A percentile compares a stretch with the other conserved stretches of the same genome.
Conservation (phyloP, 352 stramenopile genomes). For the Phytopythium montanum region DNA sequence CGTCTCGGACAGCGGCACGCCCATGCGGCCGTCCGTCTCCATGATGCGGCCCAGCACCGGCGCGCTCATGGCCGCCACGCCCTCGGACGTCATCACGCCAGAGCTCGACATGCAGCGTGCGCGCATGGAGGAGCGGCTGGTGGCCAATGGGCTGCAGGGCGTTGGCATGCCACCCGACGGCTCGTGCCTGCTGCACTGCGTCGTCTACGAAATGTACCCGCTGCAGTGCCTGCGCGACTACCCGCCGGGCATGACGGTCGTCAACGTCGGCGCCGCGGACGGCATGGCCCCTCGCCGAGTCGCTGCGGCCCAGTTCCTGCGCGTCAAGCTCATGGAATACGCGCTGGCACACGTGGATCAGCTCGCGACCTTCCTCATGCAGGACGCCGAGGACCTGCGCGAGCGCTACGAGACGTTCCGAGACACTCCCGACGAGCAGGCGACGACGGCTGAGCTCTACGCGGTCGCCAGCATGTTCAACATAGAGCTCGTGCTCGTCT, state of each 20-base stretch:
- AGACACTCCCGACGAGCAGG: constrained; percentile 67
- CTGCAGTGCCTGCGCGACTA: constrained; percentile 74
- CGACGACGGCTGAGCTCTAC: constrained; percentile 77
- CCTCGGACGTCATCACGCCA: constrained; percentile 58
- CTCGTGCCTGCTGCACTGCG: constrained; percentile 77
- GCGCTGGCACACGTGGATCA: constrained; percentile 54
- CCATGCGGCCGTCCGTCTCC: constrained; percentile 1
- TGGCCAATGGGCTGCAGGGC: constrained; percentile 55
- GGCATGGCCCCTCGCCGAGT: constrained; percentile 70
- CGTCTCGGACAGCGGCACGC: constrained; percentile 7
- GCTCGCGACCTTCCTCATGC: constrained; percentile 65
- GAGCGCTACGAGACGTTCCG: constrained; percentile 75
- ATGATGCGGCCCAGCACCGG: constrained; percentile 28
- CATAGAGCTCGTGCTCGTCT: constrained; percentile 75
- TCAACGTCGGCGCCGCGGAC: constrained; percentile 79
- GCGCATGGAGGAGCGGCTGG: constrained; percentile 72
- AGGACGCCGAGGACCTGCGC: constrained; percentile 61
- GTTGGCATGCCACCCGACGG: constrained; percentile 81
- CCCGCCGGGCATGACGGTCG: constrained; percentile 64
- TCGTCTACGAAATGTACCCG: constrained; percentile 86
- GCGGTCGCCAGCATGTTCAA: constrained; percentile 80
- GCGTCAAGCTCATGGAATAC: constrained; percentile 72
- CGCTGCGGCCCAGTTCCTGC: constrained; percentile 56
- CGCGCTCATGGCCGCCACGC: constrained; percentile 64
- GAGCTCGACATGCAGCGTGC: constrained; percentile 72